These are phyloP conservation scores for Monosporascus sp. DNA, from an alignment of 2,329 filamentous ascomycete species.

Conservation along the genomic window DNA sequence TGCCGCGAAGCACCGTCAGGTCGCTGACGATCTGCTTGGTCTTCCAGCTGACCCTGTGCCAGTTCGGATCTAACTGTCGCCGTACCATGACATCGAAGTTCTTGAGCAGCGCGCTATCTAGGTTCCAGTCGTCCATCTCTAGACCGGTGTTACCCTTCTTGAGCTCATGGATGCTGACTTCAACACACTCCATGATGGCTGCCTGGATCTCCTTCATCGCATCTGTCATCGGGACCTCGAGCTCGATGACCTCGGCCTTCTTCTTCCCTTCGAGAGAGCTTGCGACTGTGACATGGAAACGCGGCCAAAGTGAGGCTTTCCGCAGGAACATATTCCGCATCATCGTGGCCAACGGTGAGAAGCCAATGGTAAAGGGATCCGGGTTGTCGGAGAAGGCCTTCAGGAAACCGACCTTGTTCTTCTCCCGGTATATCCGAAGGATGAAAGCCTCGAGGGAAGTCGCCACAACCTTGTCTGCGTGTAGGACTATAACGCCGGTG, in stretches of 20 bases:
- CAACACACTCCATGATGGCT: slow-evolving; percentile 91
- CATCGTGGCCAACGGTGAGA: slow-evolving; percentile 82
- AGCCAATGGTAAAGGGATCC: slow-evolving; percentile 83
- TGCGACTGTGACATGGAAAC: slow-evolving; percentile 88
- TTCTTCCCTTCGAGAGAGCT: slow-evolving; percentile 84
- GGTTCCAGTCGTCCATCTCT: slow-evolving; percentile 95
- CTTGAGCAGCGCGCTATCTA: slow-evolving; percentile 86
- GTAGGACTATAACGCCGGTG: slow-evolving; percentile 80
- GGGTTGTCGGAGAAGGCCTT: slow-evolving; percentile 95
- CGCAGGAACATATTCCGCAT: slow-evolving; percentile 88
- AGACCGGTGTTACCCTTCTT: slow-evolving; percentile 86
- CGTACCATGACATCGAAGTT: slow-evolving; percentile 88
- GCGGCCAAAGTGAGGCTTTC: slow-evolving; percentile 84
- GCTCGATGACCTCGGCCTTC: slow-evolving; percentile 93
- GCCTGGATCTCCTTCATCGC: slow-evolving; percentile 91
- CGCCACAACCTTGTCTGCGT: slow-evolving; percentile 80
- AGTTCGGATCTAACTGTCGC: slow-evolving; percentile 88
- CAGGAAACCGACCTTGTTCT: slow-evolving; percentile 88
- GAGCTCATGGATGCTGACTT: slow-evolving; percentile 87
- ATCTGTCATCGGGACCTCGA: slow-evolving; percentile 94
- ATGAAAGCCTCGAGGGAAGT: slow-evolving; percentile 95
- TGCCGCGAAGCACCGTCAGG: slow-evolving; percentile 72
- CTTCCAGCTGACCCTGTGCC: slow-evolving; percentile 93
- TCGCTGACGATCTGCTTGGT: slow-evolving; percentile 93
- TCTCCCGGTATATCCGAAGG: slow-evolving; percentile 84